Conservation (phyloP, 352 stramenopile species). For the Phytophthora meadii region DNA sequence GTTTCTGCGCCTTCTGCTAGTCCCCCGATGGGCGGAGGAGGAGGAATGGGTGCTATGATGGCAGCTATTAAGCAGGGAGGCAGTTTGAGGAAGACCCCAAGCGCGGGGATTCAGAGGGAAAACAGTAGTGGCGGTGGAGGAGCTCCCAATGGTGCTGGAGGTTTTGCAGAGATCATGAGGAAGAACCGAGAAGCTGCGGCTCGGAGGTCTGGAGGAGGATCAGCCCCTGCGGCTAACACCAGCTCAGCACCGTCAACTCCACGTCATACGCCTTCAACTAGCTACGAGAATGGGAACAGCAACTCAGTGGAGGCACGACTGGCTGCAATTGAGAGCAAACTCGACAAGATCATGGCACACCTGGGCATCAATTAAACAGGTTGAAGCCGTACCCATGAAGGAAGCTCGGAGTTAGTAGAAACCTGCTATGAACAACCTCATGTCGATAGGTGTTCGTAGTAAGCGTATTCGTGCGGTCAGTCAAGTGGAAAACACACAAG, state of each 20-base stretch:
- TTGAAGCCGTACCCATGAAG: constrained; percentile 1
- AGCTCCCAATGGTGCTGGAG: constrained; percentile 42
- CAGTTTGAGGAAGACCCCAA: constrained; percentile 66
- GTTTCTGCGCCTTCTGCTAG: constrained; percentile 18
- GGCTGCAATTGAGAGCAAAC: constrained; percentile 81
- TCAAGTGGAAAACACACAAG: not conserved
- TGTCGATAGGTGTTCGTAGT: not conserved
- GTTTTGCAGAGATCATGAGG: constrained; percentile 91
- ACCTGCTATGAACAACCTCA: not conserved
- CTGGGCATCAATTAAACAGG: constrained; percentile 66
- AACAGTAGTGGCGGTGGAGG: constrained; percentile 22
- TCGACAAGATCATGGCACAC: constrained; percentile 91
- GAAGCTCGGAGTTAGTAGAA: constrained; percentile 3
- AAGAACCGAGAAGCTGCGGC: constrained; percentile 88
- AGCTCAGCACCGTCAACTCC: constrained; percentile 69
- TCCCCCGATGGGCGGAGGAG: constrained; percentile 32
- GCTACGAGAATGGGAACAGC: constrained; percentile 32
- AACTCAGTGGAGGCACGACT: constrained; percentile 65
- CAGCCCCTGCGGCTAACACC: constrained; percentile 20
- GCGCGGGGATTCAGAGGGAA: constrained; percentile 41
- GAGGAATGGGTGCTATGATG: constrained; percentile 75
- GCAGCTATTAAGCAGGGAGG: constrained; percentile 73
- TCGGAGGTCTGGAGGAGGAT: constrained; percentile 44
- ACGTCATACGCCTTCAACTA: constrained; percentile 33
- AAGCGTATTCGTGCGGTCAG: constrained; percentile 12